A percentile compares a stretch with the other conserved stretches of the same genome.
Conservation (phyloP, 108 stramenopile species). For the Chaetoceros tenuissimus region DNA sequence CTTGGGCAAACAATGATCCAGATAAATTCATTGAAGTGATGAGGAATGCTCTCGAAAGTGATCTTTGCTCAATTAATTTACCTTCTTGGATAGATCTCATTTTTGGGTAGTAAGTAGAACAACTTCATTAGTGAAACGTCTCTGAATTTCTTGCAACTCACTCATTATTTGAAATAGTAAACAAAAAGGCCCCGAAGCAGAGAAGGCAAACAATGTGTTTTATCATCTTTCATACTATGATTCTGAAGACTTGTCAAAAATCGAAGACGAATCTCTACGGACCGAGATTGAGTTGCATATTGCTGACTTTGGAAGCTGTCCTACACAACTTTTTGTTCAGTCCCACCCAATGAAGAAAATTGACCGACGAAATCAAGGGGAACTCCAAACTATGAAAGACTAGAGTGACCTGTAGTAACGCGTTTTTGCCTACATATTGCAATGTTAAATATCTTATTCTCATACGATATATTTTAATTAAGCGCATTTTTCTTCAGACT, state of each 20-base stretch:
- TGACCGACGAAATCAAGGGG: too few species aligned
- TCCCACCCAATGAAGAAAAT: constrained; percentile 5
- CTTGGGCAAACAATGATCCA: constrained; percentile 47
- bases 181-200: constrained; percentile 43
- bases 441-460: too few species aligned
- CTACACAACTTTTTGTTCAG: constrained; percentile 14
- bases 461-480: too few species aligned
- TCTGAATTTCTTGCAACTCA: too few species aligned
- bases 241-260: constrained; percentile 37
- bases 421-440: too few species aligned
- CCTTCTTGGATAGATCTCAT: constrained; percentile 65
- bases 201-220: constrained; percentile 47
- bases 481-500: too few species aligned
- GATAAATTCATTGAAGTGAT: constrained; percentile 43
- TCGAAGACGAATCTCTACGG: constrained; percentile 26
- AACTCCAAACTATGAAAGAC: too few species aligned
- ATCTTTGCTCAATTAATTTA: constrained; percentile 43
- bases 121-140: too few species aligned
- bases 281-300: constrained; percentile 46
- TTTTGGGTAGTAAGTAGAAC: constrained; percentile 32
- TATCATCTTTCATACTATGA: constrained; percentile 62
- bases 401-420: too few species aligned
- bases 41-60: constrained; percentile 55
- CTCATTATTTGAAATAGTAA: too few species aligned
- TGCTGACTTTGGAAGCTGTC: constrained; percentile 55